A percentile compares a stretch with the other conserved stretches of the same genome.
phyloP scores from a whole-genome alignment of 78 protist species.

The Tieghemostelium lacteum region DNA sequence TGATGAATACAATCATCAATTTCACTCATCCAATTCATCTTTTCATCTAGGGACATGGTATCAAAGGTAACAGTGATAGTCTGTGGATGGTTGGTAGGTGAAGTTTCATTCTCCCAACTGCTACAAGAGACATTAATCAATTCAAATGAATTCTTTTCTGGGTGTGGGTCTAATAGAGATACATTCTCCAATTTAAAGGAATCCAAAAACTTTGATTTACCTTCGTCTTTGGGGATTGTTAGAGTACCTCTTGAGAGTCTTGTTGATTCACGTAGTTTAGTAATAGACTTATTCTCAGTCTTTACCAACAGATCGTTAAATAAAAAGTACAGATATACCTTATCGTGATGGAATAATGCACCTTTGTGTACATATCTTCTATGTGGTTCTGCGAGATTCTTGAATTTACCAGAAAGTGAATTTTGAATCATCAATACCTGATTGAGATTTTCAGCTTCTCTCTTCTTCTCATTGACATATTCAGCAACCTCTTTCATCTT shows the following conservation, averaged over 20 bases:
- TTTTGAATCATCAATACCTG: conserved; percentile 73
- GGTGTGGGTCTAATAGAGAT: conserved; percentile 26
- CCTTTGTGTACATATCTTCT: conserved; percentile 80
- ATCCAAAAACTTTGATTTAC: conserved; percentile 44
- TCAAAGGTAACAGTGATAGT: conserved; percentile 20
- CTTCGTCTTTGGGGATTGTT: conserved; percentile 3
- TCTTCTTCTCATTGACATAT: conserved; percentile 83
- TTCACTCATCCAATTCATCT: conserved; percentile 70
- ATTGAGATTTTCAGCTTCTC: conserved; percentile 86
- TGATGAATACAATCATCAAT: conserved; percentile 73
- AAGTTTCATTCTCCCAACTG: not conserved
- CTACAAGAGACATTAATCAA: conserved; percentile 12
- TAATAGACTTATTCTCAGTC: conserved; percentile 59
- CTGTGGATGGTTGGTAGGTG: not conserved
- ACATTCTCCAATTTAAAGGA: conserved; percentile 23
- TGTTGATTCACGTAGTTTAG: conserved; percentile 20
- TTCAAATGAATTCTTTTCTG: conserved; percentile 34
- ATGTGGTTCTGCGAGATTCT: conserved; percentile 82
- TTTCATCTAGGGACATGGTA: conserved; percentile 24
- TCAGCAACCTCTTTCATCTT: conserved; percentile 83
- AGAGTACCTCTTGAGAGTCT: not conserved
- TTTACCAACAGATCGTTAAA: conserved; percentile 73
- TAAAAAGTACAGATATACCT: conserved; percentile 52
- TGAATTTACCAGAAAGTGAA: conserved; percentile 55
- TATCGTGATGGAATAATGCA: conserved; percentile 22